Evolutionary conservation across 108 stramenopile genomes (phyloP).

Genomic region (Stephanodiscus triporus): DNA sequence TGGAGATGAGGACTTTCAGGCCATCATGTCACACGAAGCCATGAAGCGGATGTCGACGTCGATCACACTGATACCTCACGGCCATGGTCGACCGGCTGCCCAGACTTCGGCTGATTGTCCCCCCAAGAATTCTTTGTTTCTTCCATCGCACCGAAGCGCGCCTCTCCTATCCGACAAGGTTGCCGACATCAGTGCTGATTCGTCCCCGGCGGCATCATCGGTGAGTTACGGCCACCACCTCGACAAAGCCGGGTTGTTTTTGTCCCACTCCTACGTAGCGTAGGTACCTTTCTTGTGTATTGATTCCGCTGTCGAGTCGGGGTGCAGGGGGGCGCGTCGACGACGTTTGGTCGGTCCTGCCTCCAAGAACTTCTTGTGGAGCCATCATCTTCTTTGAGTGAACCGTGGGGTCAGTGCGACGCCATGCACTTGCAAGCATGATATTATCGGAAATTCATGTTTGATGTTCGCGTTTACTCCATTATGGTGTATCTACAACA

Average conservation of each 20-base stretch:
- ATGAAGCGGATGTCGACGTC: constrained; percentile 16
- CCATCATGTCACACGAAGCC: constrained; percentile 38
- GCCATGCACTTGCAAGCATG: too few species aligned
- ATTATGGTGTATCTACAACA: too few species aligned
- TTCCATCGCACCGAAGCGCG: constrained; percentile 31
- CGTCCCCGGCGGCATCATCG: constrained; percentile 16
- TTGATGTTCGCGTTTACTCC: too few species aligned
- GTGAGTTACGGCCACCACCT: too few species aligned
- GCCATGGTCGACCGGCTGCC: background rate
- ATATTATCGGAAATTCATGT: too few species aligned
- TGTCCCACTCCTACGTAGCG: background rate
- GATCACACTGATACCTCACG: constrained; percentile 4
- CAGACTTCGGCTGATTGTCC: background rate
- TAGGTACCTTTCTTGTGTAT: background rate
- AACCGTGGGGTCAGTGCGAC: too few species aligned
- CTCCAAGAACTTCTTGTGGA: too few species aligned
- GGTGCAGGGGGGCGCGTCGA: constrained; percentile 3
- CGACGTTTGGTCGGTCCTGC: background rate
- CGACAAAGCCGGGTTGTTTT: too few species aligned
- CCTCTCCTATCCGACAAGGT: constrained; percentile 7
- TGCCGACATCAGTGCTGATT: constrained; percentile 7
- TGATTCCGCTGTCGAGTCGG: constrained; percentile 1
- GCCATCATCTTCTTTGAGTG: too few species aligned
- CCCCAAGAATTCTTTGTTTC: background rate
- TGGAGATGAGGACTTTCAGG: constrained; percentile 53